Evolutionary conservation across 2,329 filamentous ascomycete genomes (phyloP).

Genomic region (Coniochaeta hoffmannii): DNA sequence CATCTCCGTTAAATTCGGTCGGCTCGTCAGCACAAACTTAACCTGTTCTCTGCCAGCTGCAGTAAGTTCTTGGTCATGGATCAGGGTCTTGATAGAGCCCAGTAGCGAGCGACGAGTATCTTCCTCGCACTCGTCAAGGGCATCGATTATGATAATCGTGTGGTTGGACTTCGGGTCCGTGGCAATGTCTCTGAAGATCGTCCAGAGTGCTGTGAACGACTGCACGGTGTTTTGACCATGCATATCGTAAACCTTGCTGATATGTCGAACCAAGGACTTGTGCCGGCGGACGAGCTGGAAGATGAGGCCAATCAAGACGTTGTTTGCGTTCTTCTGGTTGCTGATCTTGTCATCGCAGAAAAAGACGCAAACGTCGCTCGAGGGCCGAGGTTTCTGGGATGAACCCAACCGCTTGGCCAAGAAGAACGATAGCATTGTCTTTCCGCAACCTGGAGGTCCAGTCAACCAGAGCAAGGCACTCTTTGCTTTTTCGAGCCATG

Average conservation of each 20-base stretch:
- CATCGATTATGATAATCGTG: slow-evolving; percentile 26
- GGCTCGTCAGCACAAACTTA: slow-evolving; percentile 26
- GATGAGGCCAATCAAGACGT: slow-evolving; percentile 26
- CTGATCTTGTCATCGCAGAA: slow-evolving; percentile 27
- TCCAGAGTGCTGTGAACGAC: slow-evolving; percentile 27
- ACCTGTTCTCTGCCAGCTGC: slow-evolving; percentile 13
- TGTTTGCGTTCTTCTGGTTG: slow-evolving; percentile 24
- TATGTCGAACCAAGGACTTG: slow-evolving; percentile 22
- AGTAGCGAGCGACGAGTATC: slow-evolving; percentile 15
- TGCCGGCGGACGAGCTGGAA: slow-evolving; percentile 24
- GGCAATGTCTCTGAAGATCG: slow-evolving; percentile 23
- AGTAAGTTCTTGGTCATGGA: slow-evolving; percentile 4
- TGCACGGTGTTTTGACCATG: slow-evolving; percentile 21
- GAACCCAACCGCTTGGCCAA: slow-evolving; percentile 22
- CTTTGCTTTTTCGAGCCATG: slow-evolving; percentile 20
- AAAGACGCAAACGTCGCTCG: slow-evolving; percentile 20
- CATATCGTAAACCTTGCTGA: slow-evolving; percentile 21
- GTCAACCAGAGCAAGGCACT: slow-evolving; percentile 27
- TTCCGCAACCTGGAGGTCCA: slow-evolving; percentile 28
- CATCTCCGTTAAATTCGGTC: slow-evolving; percentile 15
- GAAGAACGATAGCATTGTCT: slow-evolving; percentile 27
- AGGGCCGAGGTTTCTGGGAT: slow-evolving; percentile 3
- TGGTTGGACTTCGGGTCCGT: slow-evolving; percentile 19
- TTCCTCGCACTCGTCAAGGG: slow-evolving; percentile 23
- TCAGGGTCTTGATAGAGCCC: slow-evolving; percentile 14